phyloP scores from a whole-genome alignment of 2,329 filamentous ascomycete genomes.

The Fusarium incarnatum region DNA sequence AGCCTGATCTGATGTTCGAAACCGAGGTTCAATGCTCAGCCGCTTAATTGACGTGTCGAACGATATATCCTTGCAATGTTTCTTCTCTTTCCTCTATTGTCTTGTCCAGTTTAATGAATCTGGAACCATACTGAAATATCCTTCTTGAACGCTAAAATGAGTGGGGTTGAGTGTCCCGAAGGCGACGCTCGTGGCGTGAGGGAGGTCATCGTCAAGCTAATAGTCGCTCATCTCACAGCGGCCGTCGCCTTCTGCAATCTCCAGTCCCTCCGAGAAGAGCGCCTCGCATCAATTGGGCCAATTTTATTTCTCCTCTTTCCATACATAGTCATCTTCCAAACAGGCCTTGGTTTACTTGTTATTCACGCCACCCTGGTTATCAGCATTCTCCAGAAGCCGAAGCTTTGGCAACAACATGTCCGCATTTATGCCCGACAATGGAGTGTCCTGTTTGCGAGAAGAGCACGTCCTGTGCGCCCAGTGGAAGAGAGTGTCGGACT shows the following conservation, averaged over 20 bases:
- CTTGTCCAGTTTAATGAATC: neutral
- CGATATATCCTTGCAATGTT: neutral
- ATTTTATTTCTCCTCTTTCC: conserved; percentile 15
- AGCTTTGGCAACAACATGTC: neutral
- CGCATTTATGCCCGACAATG: neutral
- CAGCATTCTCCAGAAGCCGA: neutral
- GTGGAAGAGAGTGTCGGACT: neutral
- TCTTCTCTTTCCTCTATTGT: neutral
- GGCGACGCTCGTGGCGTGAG: neutral
- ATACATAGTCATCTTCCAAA: conserved; percentile 1
- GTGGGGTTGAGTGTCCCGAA: neutral
- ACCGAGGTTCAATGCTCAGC: neutral
- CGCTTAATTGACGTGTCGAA: neutral
- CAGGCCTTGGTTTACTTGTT: neutral
- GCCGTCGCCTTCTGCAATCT: conserved; percentile 20
- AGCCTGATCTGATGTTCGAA: neutral
- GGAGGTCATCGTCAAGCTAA: conserved; percentile 25
- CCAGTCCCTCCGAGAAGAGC: conserved; percentile 16
- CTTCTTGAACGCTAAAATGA: neutral
- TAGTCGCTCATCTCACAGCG: conserved; percentile 21
- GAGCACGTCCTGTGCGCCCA: accelerated
- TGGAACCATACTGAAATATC: no score
- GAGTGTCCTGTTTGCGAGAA: conserved; percentile 11
- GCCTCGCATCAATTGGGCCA: conserved; percentile 20
- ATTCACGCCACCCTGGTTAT: neutral